Evolutionary conservation across 345 rosid genomes (phyloP), one percentile per base, ranked within the genome.

Genomic region (Dipteronia sinensis): DNA sequence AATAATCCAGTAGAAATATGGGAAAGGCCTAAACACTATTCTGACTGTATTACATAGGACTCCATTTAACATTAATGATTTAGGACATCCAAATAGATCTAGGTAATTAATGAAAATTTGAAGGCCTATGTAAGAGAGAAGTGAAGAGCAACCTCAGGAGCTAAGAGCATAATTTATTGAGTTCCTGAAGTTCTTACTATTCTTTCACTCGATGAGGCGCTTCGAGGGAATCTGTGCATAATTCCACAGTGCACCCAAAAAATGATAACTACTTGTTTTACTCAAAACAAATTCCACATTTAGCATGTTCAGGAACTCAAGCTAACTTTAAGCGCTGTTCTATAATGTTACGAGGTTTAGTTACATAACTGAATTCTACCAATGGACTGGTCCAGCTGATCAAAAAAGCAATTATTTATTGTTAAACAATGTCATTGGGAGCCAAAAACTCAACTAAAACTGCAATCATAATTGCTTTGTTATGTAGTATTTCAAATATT

Each of bases 361-460:
- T 40, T 72, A n/a, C 53, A 11, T 56, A 12, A 71, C 20, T 58
- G 64, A 72, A 58, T 22, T 34, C 15, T 20, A 70, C 15, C 16
- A 3, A 58, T 58, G 38, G n/a, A 19, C 53, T 12, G 22, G 20
- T 13, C 5, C 12, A 27, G 62, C 27, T 10, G 66, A 59, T 27
- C 56, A 62, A 25, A 17, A 23, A 40, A 7, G 20, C 53, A 15
- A 61, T 62, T 9, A 44, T 64, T 63, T 20, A 62, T 56, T 7
- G 20, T 38, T 62, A 19, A 23, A 38, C 25, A 16, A 23, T 38
- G 42, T 63, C 76, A 62, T n/a, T 56, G 22, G 25, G 56, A 46
- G 40, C 47, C 23, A 10, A 73, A 73, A 73, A 73, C 68, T 73
- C 5, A 44, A 44, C 55, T 17, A 25, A 71, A 44, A 74, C 8